Conservation (phyloP, 1,284 basidiomycete genomes). For the Pseudozyma pruni region DNA sequence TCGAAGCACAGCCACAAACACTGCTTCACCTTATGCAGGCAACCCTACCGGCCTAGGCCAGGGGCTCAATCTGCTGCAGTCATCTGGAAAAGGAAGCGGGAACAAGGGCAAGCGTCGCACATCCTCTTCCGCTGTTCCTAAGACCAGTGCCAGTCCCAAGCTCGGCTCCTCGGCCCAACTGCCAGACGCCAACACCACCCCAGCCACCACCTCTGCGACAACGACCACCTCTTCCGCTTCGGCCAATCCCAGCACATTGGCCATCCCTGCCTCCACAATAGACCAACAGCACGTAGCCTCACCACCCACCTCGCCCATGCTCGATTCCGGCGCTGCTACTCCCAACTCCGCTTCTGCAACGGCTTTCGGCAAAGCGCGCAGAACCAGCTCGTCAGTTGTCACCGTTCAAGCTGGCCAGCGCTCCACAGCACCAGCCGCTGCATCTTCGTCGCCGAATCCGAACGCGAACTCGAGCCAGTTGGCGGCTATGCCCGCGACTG, state of each 20-base stretch:
- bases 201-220: constrained; percentile 1
- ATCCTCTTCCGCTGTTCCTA: constrained; percentile 18
- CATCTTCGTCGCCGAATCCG: constrained; percentile 24
- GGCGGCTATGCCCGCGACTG: constrained; percentile 53
- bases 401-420: constrained; percentile 26
- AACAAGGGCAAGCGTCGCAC: constrained; percentile 26
- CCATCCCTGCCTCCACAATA: constrained; percentile 25
- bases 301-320: constrained; percentile 27
- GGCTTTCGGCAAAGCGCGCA: constrained; percentile 2
- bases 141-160: constrained; percentile 32
- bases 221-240: constrained; percentile 3
- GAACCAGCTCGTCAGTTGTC: constrained; percentile 22
- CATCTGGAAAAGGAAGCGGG: constrained; percentile 10
- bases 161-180: constrained; percentile 8
- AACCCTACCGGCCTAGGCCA: constrained; percentile 26
- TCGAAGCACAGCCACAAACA: constrained; percentile 10
- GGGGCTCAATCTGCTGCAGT: constrained; percentile 28
- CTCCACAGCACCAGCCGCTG: constrained; percentile 4
- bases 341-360: constrained; percentile 8
- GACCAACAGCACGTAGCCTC: constrained; percentile 27
- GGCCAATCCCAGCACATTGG: constrained; percentile 21
- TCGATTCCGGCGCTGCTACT: constrained; percentile 19
- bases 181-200: background rate
- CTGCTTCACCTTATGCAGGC: constrained; percentile 5
- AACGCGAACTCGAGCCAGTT: constrained; percentile 28